Evolutionary conservation across 2,329 filamentous ascomycete species (phyloP).

Genomic region (Gyromitra esculenta): DNA sequence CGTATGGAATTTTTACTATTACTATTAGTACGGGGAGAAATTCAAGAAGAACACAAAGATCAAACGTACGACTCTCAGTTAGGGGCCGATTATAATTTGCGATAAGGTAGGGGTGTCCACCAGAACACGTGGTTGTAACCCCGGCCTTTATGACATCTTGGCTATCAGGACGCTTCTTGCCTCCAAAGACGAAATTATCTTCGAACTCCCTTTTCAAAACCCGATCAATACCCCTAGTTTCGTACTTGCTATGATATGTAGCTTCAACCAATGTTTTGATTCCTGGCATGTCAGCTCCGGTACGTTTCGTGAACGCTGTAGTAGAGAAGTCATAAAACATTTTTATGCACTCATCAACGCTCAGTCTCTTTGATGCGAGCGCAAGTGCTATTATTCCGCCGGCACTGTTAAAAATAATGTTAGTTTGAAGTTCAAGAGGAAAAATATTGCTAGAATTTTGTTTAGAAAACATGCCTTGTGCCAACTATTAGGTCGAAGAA

Average conservation of each 20-base stretch:
- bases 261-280: conserved; percentile 59
- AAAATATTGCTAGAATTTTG: neutral
- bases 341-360: conserved; percentile 61
- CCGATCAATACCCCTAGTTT: conserved; percentile 60
- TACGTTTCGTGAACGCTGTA: conserved; percentile 62
- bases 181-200: conserved; percentile 61
- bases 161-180: conserved; percentile 52
- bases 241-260: conserved; percentile 59
- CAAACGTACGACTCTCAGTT: conserved; percentile 53
- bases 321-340: conserved; percentile 61
- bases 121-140: conserved; percentile 62
- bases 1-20: conserved; percentile 58
- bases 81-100: conserved; percentile 63
- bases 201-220: conserved; percentile 60
- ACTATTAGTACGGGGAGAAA: conserved; percentile 36
- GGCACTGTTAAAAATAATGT: conserved; percentile 57
- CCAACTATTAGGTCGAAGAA: conserved; percentile 66
- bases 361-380: conserved; percentile 61
- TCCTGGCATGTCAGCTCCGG: conserved; percentile 58
- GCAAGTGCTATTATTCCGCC: conserved; percentile 64
- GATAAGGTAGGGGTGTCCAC: conserved; percentile 62
- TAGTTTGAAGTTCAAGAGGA: conserved; percentile 7
- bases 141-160: conserved; percentile 59
- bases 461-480: conserved; percentile 59
- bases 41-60: neutral